These are phyloP conservation scores for Linderniella brevidens DNA, from an alignment of 257 asterid species.

Conservation along the genomic window DNA sequence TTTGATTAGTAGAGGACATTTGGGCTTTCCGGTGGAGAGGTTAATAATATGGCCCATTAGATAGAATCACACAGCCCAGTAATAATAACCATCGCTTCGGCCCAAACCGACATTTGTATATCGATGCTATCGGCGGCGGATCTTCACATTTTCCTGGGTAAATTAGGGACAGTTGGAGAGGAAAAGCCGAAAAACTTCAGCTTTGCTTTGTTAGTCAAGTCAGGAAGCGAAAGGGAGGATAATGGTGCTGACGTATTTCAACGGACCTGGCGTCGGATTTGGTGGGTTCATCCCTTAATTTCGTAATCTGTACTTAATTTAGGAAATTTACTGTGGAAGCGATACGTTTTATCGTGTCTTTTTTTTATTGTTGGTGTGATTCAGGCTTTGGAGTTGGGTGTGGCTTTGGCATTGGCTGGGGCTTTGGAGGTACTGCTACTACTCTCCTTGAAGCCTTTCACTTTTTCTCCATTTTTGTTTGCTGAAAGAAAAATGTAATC, in stretches of 20 bases:
- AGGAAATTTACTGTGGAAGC: not conserved
- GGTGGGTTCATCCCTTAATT: slow-evolving; percentile 21
- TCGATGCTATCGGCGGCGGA: too few species aligned
- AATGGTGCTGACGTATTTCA: slow-evolving; percentile 53
- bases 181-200: too few species aligned
- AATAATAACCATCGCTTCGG: too few species aligned
- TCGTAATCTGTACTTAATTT: not conserved
- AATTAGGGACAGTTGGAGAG: too few species aligned
- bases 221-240: not conserved
- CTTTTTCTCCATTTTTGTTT: not conserved
- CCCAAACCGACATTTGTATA: too few species aligned
- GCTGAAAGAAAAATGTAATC: not conserved
- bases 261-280: slow-evolving; percentile 65
- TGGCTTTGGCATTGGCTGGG: slow-evolving; percentile 66
- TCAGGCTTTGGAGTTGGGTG: slow-evolving; percentile 60
- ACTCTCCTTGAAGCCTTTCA: slow-evolving; percentile 4
- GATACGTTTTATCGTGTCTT: not conserved
- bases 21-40: too few species aligned
- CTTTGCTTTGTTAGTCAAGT: too few species aligned
- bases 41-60: too few species aligned
- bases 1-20: too few species aligned
- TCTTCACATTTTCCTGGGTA: too few species aligned
- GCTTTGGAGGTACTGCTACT: slow-evolving; percentile 63
- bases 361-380: not conserved
- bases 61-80: too few species aligned